Evolutionary conservation across 1,139 yeast genomes (phyloP), one percentile per base, ranked within the genome.

Genomic region (Debaryomycetaceae sp.): DNA sequence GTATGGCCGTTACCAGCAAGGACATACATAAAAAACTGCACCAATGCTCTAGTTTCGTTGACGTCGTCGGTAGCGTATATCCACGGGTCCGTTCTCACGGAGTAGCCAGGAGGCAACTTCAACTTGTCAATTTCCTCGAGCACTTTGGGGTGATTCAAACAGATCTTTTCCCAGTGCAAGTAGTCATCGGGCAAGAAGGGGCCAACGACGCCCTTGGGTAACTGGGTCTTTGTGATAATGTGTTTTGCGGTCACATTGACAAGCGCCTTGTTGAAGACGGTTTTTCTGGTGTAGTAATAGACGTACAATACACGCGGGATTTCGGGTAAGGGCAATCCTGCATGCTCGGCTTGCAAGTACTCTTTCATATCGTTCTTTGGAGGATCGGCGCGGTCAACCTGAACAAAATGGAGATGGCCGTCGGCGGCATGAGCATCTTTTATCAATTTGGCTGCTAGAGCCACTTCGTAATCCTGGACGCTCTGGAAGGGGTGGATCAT

Each of bases 61-160:
- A 66, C 55, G 41, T 69, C 71, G 49, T 79, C 87, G 25, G 85
- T 77, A 42, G 93, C 95, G 51, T 82, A 82, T 66, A 82, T 82
- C 94, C 95, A 83, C 30, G 92, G 87, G 49, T 83, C 85, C 47
- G 67, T 70, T 47, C 78, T 72, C 30, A 82, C 74, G 28, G 68
- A 48, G 45, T 67, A 63, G 15, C 68, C 64, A 27, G 56, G 51
- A 45, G 77, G 85, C 46, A 69, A 68, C 45, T 62, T 70, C 64
- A 69, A 70, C 55, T 73, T 79, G 43, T 59, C 79, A 43, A 76
- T 59, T 51, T 77, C 83, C 16, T 75, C 80, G 34, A 49, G 40
- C 34, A 80, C 75, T 4, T 44, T 38, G 15, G 92, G 90, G 46
- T 78, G 79, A 22, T 53, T 45, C 41, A 55, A 45, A 41, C 77